phyloP scores from a whole-genome alignment of 495 filamentous ascomycete species.

The Rhypophila decipiens region DNA sequence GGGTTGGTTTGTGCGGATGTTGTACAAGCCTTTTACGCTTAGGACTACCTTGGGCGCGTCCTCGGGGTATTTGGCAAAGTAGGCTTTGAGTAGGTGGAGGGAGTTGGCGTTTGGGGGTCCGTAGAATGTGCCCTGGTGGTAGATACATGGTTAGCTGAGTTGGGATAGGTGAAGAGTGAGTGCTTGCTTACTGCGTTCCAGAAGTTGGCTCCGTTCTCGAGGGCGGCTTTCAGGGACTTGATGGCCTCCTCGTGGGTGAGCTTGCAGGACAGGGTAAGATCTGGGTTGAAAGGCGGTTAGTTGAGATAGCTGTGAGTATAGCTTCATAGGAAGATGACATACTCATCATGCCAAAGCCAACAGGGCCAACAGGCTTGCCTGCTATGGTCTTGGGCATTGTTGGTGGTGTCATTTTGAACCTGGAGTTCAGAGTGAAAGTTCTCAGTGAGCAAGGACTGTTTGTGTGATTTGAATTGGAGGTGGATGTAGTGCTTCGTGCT shows the following conservation, averaged over 20 bases:
- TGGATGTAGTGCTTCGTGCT: too few relatives aligned
- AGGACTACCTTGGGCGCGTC: slow-evolving; percentile 61
- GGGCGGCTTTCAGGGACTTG: slow-evolving; percentile 57
- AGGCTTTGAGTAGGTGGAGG: slow-evolving; percentile 55
- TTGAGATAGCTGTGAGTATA: not conserved
- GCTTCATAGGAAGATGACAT: not conserved
- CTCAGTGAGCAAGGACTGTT: too few relatives aligned
- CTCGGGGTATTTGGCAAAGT: slow-evolving; percentile 62
- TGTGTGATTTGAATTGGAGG: too few relatives aligned
- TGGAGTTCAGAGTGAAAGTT: not conserved
- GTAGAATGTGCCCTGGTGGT: slow-evolving; percentile 49
- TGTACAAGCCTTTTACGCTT: slow-evolving; percentile 55
- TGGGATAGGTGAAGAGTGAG: not conserved
- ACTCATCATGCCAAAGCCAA: not conserved
- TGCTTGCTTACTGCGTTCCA: slow-evolving; percentile 55
- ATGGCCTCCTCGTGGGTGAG: slow-evolving; percentile 42
- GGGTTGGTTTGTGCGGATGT: slow-evolving; percentile 26
- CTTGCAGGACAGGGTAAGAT: not conserved
- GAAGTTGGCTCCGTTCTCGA: slow-evolving; percentile 56
- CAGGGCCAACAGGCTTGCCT: not conserved
- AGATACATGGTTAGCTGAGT: not conserved
- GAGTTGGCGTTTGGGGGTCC: slow-evolving; percentile 64
- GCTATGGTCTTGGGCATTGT: not conserved
- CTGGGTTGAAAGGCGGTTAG: not conserved
- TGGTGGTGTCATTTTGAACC: not conserved